Evolutionary conservation across 2,329 filamentous ascomycete species (phyloP).

Genomic region (Pseudogymnoascus sp.): DNA sequence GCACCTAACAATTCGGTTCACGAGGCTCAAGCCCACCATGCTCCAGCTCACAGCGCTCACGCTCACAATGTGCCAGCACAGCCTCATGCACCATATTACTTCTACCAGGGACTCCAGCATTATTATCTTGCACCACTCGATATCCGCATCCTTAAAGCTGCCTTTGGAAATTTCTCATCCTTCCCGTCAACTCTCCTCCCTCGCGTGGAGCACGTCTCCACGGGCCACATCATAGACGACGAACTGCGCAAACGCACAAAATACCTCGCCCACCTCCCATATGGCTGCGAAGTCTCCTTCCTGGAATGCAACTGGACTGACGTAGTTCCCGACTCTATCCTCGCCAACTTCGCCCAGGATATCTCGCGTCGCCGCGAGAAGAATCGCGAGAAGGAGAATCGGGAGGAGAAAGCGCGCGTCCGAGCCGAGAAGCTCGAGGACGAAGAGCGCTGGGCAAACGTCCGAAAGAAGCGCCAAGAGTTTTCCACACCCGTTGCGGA

Average conservation of each 20-base stretch:
- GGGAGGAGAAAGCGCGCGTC: conserved; percentile 61
- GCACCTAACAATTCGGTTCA: not conserved
- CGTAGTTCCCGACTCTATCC: conserved; percentile 50
- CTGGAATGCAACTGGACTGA: conserved; percentile 71
- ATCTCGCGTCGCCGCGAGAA: conserved; percentile 54
- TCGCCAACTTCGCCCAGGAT: conserved; percentile 53
- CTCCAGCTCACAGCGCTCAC: not conserved
- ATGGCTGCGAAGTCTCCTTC: conserved; percentile 64
- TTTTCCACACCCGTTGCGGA: conserved; percentile 22
- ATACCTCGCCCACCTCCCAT: conserved; percentile 61
- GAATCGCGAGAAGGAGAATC: conserved; percentile 57
- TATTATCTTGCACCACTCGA: conserved; percentile 66
- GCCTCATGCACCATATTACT: conserved; percentile 46
- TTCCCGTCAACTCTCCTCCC: conserved; percentile 64
- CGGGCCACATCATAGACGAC: conserved; percentile 62
- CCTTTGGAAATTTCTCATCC: conserved; percentile 56
- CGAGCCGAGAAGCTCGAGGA: conserved; percentile 61
- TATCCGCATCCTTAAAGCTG: conserved; percentile 63
- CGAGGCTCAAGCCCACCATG: not conserved
- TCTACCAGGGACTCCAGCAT: conserved; percentile 63
- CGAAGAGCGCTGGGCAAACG: conserved; percentile 52
- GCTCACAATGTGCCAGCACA: conserved; percentile 11
- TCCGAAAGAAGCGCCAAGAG: conserved; percentile 46
- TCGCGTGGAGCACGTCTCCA: conserved; percentile 62
- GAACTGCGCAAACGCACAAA: conserved; percentile 61